phyloP scores from a whole-genome alignment of 441 rosid genomes.

The Manihot esculenta region DNA sequence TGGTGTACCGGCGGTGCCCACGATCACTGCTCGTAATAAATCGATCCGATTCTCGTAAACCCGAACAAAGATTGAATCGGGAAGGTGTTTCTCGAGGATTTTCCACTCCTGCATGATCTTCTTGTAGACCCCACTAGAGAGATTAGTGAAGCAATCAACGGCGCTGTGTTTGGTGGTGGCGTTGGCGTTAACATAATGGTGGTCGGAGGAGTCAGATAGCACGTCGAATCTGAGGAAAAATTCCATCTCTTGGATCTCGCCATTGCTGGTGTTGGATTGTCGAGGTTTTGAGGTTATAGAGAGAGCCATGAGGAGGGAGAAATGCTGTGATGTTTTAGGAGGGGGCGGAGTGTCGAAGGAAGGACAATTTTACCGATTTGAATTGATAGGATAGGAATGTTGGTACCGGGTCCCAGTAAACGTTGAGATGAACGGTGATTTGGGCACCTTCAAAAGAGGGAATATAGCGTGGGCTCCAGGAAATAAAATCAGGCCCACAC shows the following conservation, averaged over 20 bases:
- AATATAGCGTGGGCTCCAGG: not conserved
- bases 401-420: not conserved
- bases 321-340: not conserved
- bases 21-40: conserved; percentile 46
- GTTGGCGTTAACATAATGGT: conserved; percentile 17
- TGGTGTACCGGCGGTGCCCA: conserved; percentile 53
- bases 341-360: not conserved
- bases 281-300: not conserved
- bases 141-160: conserved; percentile 22
- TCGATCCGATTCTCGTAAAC: conserved; percentile 52
- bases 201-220: conserved; percentile 35
- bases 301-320: conserved; percentile 9
- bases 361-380: not conserved
- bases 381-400: not conserved
- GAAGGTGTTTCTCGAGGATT: conserved; percentile 43
- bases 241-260: conserved; percentile 25
- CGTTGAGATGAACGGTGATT: not conserved
- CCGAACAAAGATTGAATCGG: conserved; percentile 50
- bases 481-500: not conserved
- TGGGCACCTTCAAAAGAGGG: not conserved
- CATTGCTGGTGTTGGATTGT: not conserved
- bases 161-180: conserved; percentile 3
- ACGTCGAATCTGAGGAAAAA: conserved; percentile 36
- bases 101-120: conserved; percentile 54
- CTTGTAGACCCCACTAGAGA: conserved; percentile 29